These are phyloP conservation scores for Penicillium malachiteum DNA, from an alignment of 495 filamentous ascomycete genomes.

Conservation along the genomic window DNA sequence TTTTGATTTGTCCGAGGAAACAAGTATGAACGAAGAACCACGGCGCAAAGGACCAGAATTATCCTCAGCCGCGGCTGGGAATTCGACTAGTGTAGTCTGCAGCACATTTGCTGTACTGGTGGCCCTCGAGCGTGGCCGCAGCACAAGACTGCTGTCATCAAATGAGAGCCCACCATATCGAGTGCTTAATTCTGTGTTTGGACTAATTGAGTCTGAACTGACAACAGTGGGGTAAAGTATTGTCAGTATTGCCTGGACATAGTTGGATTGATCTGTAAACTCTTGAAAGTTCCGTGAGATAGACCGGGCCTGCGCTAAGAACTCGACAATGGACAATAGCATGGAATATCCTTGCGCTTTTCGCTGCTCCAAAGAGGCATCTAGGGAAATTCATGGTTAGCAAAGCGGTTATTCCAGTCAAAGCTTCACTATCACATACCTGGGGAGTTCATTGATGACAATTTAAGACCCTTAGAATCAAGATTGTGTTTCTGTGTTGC, in stretches of 20 bases:
- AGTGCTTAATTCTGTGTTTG: constrained; percentile 80
- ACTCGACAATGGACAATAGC: constrained; percentile 72
- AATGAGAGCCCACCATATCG: constrained; percentile 77
- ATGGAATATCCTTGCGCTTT: constrained; percentile 36
- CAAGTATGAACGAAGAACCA: constrained; percentile 85
- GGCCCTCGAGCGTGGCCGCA: constrained; percentile 64
- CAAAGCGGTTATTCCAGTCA: too few species aligned
- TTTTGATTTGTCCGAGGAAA: constrained; percentile 65
- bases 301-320: constrained; percentile 72
- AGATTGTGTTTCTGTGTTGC: not conserved
- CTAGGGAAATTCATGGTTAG: not conserved
- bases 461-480: constrained; percentile 15
- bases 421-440: constrained; percentile 14
- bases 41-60: constrained; percentile 60
- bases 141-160: constrained; percentile 79
- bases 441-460: constrained; percentile 17
- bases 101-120: constrained; percentile 56
- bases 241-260: constrained; percentile 72
- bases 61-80: constrained; percentile 44
- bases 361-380: constrained; percentile 9
- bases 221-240: constrained; percentile 84
- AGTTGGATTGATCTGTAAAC: constrained; percentile 73
- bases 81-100: constrained; percentile 63
- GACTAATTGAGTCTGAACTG: constrained; percentile 74
- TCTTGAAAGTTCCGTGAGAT: constrained; percentile 75